phyloP scores from a whole-genome alignment of 2,329 filamentous ascomycete genomes.

The Cryphonectria carpinicola region DNA sequence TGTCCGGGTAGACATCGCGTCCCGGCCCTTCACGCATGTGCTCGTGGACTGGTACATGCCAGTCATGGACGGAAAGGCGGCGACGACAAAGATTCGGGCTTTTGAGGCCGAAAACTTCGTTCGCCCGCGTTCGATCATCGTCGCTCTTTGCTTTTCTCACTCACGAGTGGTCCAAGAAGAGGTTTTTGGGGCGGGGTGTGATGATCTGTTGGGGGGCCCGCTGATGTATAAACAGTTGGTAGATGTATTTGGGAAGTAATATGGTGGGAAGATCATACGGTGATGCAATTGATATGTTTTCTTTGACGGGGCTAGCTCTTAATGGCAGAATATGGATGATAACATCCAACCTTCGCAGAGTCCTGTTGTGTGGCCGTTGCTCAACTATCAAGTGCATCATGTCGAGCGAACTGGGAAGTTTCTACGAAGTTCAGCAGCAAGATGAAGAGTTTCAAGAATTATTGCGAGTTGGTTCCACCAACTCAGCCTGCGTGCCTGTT shows the following conservation, averaged over 20 bases:
- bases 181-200: conserved; percentile 52
- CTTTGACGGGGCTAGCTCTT: not conserved
- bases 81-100: conserved; percentile 52
- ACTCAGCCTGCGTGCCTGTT: too few species aligned
- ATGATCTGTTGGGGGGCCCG: conserved; percentile 57
- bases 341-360: too few species aligned
- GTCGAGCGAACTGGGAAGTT: too few species aligned
- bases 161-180: conserved; percentile 51
- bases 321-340: not conserved
- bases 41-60: conserved; percentile 61
- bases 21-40: conserved; percentile 39
- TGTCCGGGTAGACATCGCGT: conserved; percentile 25
- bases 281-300: not conserved
- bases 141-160: conserved; percentile 57
- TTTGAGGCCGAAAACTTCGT: conserved; percentile 49
- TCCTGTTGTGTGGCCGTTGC: too few species aligned
- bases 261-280: not conserved
- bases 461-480: too few species aligned
- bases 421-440: too few species aligned
- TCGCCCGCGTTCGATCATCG: conserved; percentile 46
- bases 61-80: conserved; percentile 54
- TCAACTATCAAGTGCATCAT: too few species aligned
- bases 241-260: conserved; percentile 35
- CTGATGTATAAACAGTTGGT: conserved; percentile 49
- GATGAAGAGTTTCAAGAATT: too few species aligned